A percentile compares a stretch with the other conserved stretches of the same genome.
Evolutionary conservation across 1,284 basidiomycete species (phyloP).

Genomic region (Ustilago shanxiensis): DNA sequence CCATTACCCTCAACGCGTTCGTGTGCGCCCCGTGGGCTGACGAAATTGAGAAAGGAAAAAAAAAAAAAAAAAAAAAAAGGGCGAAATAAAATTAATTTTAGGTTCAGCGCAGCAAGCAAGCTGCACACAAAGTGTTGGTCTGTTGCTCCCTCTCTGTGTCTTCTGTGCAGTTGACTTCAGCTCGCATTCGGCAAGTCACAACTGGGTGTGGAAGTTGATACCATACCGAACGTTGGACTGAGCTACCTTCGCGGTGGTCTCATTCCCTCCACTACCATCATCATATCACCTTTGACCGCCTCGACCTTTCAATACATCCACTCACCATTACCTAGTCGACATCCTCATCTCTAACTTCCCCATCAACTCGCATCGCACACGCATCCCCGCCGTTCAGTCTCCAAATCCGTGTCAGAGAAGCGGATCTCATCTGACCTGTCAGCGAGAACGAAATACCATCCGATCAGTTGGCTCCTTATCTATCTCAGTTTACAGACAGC

Average conservation of each 20-base stretch:
- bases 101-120: slow-evolving; percentile 10
- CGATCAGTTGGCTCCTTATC: not conserved
- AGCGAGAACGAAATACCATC: not conserved
- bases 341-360: not conserved
- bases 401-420: no score
- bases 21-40: not conserved
- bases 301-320: not conserved
- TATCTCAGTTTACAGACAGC: slow-evolving; percentile 13
- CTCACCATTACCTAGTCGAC: not conserved
- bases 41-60: no score
- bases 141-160: slow-evolving; percentile 4
- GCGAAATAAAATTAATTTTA: slow-evolving; percentile 3
- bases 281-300: not conserved
- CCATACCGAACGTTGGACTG: not conserved
- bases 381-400: no score
- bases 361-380: not conserved
- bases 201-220: slow-evolving; percentile 11
- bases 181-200: slow-evolving; percentile 5
- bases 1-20: slow-evolving; percentile 17
- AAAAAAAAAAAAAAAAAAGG: not conserved
- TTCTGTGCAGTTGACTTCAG: not conserved
- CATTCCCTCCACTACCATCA: not conserved
- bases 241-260: not conserved
- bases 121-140: slow-evolving; percentile 21
- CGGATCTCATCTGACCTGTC: no score